Evolutionary conservation across 345 rosid genomes (phyloP).

Genomic region (Arabidopsis suecica): DNA sequence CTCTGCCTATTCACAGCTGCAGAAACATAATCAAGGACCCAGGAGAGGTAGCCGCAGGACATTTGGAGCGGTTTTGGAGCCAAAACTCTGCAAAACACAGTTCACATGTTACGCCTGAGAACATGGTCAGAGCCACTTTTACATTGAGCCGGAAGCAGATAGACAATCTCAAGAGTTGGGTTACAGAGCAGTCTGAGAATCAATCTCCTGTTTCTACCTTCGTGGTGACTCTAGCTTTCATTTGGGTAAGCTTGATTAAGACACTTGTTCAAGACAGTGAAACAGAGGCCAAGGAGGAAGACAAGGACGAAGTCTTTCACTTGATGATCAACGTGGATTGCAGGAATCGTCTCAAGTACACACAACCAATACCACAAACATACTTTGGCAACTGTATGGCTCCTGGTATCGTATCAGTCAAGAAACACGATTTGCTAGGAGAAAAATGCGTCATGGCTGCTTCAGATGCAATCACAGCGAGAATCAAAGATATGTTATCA

Average conservation of each 20-base stretch:
- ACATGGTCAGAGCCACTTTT: conserved; percentile 49
- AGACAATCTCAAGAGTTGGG: conserved; percentile 39
- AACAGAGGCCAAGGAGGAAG: conserved; percentile 10
- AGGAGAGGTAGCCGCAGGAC: conserved; percentile 34
- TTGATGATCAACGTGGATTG: conserved; percentile 44
- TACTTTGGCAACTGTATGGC: conserved; percentile 61
- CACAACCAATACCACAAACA: conserved; percentile 40
- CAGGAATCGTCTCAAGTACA: conserved; percentile 40
- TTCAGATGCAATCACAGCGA: conserved; percentile 37
- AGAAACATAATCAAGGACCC: conserved; percentile 50
- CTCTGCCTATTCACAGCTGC: conserved; percentile 30
- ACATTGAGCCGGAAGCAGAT: conserved; percentile 33
- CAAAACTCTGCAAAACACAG: conserved; percentile 6
- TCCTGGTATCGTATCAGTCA: conserved; percentile 32
- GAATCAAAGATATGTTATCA: conserved; percentile 37
- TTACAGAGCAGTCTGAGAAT: conserved; percentile 29
- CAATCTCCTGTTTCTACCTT: conserved; percentile 39
- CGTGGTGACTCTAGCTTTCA: conserved; percentile 46
- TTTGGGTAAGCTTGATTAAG: conserved; percentile 48
- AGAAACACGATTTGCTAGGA: conserved; percentile 43
- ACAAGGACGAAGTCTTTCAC: conserved; percentile 20
- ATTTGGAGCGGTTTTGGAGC: conserved; percentile 38
- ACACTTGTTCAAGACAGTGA: conserved; percentile 17
- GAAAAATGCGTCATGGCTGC: conserved; percentile 41
- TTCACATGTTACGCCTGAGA: conserved; percentile 7